A percentile compares a stretch with the other conserved stretches of the same genome.
Conservation (phyloP, 2,329 filamentous ascomycete genomes). For the Metarhizium guizhouense region DNA sequence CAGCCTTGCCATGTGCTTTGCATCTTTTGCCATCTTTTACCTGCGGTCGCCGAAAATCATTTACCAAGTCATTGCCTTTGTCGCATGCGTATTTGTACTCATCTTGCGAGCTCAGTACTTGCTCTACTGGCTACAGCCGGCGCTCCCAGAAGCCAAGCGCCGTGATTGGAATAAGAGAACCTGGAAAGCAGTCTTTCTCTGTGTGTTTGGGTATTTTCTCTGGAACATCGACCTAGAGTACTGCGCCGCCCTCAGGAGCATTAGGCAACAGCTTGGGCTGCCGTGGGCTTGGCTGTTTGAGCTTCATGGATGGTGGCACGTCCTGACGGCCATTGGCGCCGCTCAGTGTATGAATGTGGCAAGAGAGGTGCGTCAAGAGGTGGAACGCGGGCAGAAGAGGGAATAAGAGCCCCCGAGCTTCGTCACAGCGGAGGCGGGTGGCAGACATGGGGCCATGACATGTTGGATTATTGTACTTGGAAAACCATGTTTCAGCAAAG, state of each 20-base stretch:
- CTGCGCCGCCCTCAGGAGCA: slow-evolving; percentile 36
- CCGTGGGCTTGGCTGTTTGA: slow-evolving; percentile 49
- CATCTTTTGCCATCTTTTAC: slow-evolving; percentile 32
- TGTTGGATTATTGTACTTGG: too few species aligned
- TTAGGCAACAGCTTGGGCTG: slow-evolving; percentile 37
- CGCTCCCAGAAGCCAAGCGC: slow-evolving; percentile 7
- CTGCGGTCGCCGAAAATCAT: slow-evolving; percentile 32
- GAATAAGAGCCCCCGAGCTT: not conserved
- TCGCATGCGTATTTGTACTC: slow-evolving; percentile 40
- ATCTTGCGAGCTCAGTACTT: not conserved
- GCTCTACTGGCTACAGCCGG: not conserved
- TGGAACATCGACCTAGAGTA: slow-evolving; percentile 16
- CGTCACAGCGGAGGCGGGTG: too few species aligned
- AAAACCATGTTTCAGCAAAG: too few species aligned
- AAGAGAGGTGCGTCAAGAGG: slow-evolving; percentile 17
- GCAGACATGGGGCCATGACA: too few species aligned
- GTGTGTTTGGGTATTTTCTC: not conserved
- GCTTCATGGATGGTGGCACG: slow-evolving; percentile 57
- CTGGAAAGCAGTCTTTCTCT: not conserved
- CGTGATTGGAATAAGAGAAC: not conserved
- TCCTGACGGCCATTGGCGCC: slow-evolving; percentile 48
- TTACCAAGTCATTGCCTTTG: slow-evolving; percentile 39
- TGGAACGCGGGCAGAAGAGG: slow-evolving; percentile 9
- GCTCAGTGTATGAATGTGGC: slow-evolving; percentile 27
- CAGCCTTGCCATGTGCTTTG: slow-evolving; percentile 22